Conservation (phyloP, 441 rosid species). For the Syzygium syzygioides region DNA sequence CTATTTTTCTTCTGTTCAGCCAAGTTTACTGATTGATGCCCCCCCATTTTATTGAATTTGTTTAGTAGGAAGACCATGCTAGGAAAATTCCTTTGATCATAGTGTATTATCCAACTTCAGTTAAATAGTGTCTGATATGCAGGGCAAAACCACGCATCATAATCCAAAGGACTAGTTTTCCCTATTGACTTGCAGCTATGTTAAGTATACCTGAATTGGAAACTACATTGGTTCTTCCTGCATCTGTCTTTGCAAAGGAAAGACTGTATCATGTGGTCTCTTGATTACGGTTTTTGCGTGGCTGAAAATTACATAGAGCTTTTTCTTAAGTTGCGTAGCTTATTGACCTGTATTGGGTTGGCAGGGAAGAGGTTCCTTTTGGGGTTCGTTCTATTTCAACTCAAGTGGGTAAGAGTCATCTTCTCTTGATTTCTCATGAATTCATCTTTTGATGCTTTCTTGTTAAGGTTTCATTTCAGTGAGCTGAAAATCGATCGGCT, state of each 20-base stretch:
- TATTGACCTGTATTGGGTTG: slow-evolving; percentile 1
- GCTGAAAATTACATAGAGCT: neutral
- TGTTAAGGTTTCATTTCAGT: neutral
- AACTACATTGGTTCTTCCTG: neutral
- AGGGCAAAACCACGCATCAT: neutral
- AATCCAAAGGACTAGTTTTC: neutral
- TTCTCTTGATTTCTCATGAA: neutral
- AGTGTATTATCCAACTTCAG: neutral
- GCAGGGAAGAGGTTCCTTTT: slow-evolving; percentile 67
- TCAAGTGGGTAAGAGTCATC: slow-evolving; percentile 60
- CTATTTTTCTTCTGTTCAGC: neutral
- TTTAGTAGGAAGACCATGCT: neutral
- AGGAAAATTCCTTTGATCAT: neutral
- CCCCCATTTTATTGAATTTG: too few species aligned
- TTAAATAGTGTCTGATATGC: neutral
- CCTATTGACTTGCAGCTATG: neutral
- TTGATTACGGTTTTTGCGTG: neutral
- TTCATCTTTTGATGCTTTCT: neutral
- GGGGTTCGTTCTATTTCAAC: slow-evolving; percentile 83
- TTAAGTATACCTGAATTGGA: neutral
- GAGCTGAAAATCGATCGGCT: neutral
- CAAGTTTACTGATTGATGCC: neutral
- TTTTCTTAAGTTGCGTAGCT: neutral
- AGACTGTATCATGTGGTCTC: neutral
- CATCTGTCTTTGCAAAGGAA: neutral